These are phyloP conservation scores for Phyllosticta capitalensis DNA, from an alignment of 2,329 filamentous ascomycete species.

Conservation along the genomic window DNA sequence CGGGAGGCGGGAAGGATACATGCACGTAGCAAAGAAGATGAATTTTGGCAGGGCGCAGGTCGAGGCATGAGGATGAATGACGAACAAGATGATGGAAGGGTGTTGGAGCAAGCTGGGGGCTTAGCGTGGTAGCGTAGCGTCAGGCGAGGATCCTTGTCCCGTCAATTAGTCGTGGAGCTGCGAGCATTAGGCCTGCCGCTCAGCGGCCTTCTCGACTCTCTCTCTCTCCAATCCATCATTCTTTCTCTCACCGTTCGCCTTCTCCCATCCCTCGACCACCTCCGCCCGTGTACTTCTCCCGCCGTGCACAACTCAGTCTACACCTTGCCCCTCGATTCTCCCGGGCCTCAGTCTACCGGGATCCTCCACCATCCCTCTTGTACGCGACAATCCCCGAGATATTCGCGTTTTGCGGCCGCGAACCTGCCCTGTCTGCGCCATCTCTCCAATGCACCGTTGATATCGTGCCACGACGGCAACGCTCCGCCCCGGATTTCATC, in stretches of 20 bases:
- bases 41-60: background rate
- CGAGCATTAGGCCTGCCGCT: background rate
- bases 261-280: slow-evolving; percentile 1
- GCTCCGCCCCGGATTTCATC: background rate
- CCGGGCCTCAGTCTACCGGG: background rate
- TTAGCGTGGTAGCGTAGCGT: slow-evolving; percentile 8
- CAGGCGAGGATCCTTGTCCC: slow-evolving; percentile 1
- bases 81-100: background rate
- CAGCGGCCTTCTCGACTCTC: background rate
- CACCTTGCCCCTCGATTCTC: background rate
- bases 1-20: no score
- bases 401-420: slow-evolving; percentile 11
- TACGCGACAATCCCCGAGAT: slow-evolving; percentile 7
- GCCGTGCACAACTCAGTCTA: background rate
- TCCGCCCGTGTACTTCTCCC: background rate
- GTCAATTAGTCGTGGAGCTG: background rate
- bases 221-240: slow-evolving; percentile 1
- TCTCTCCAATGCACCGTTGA: slow-evolving; percentile 11
- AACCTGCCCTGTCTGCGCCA: slow-evolving; percentile 6
- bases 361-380: background rate
- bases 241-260: background rate
- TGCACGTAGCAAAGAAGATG: background rate
- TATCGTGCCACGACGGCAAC: slow-evolving; percentile 10
- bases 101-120: slow-evolving; percentile 6
- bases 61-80: slow-evolving; percentile 3